These are phyloP conservation scores for Kalaharituber pfeilii DNA, from an alignment of 2,329 filamentous ascomycete species.

Conservation along the genomic window DNA sequence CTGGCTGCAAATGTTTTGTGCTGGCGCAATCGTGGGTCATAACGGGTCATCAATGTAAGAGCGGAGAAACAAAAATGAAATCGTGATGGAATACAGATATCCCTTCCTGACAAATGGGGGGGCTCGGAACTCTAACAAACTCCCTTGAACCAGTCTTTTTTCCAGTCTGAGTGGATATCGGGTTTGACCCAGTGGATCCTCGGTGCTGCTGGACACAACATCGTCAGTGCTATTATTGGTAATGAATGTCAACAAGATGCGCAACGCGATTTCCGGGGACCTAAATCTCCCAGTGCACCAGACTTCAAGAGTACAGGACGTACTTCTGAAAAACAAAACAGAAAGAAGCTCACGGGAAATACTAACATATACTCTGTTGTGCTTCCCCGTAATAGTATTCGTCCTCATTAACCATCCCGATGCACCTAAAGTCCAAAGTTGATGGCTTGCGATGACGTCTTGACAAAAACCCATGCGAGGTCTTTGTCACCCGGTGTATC, in stretches of 20 bases:
- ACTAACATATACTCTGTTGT: neutral
- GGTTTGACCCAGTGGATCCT: neutral
- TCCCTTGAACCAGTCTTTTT: neutral
- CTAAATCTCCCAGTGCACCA: too few species aligned
- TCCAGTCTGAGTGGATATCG: neutral
- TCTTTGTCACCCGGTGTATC: neutral
- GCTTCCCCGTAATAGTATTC: neutral
- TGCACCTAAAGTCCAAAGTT: conserved; percentile 5
- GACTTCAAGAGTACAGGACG: too few species aligned
- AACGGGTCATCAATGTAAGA: too few species aligned
- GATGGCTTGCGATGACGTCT: conserved; percentile 1
- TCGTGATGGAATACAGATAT: too few species aligned
- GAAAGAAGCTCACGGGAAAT: too few species aligned
- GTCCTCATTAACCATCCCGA: neutral
- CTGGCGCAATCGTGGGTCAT: too few species aligned
- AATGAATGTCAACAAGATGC: too few species aligned
- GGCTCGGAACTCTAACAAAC: neutral
- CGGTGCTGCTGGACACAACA: neutral
- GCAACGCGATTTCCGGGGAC: too few species aligned
- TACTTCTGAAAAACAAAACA: too few species aligned
- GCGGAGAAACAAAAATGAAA: too few species aligned
- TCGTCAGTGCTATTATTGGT: too few species aligned
- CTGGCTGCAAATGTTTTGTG: too few species aligned
- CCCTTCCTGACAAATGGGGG: neutral
- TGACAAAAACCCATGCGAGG: neutral